Percentiles rank a stretch among this genome's conserved stretches.
Evolutionary conservation across 2,329 filamentous ascomycete genomes (phyloP).

Genomic region (Monilinia fructigena): DNA sequence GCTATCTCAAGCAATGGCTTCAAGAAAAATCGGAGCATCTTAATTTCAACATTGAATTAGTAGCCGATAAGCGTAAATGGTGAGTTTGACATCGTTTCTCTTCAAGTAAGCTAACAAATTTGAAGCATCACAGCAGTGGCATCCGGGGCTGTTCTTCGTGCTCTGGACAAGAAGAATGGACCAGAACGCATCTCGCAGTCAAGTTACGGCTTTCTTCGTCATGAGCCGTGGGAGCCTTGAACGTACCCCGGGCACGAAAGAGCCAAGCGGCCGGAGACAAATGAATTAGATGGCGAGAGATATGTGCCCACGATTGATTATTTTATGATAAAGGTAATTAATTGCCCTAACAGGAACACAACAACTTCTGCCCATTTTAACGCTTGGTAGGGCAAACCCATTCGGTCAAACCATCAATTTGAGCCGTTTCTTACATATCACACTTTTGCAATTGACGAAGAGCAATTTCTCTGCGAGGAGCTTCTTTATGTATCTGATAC

Average conservation of each 20-base stretch:
- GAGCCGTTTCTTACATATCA: constrained; percentile 21
- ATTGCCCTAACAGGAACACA: neutral
- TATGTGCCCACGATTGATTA: constrained; percentile 30
- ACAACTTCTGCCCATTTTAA: neutral
- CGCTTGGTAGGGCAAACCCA: constrained; percentile 21
- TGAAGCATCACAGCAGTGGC: constrained; percentile 28
- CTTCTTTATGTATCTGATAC: constrained; percentile 29
- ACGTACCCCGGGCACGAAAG: constrained; percentile 13
- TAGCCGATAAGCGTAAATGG: constrained; percentile 21
- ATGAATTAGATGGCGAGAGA: constrained; percentile 24
- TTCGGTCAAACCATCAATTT: constrained; percentile 24
- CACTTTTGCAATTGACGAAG: constrained; percentile 22
- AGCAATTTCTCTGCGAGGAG: constrained; percentile 29
- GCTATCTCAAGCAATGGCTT: constrained; percentile 25
- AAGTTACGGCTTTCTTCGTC: constrained; percentile 29
- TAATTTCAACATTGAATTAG: constrained; percentile 20
- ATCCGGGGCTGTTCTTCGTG: constrained; percentile 28
- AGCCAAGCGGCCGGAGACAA: constrained; percentile 6
- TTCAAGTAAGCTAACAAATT: neutral
- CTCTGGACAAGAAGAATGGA: constrained; percentile 29
- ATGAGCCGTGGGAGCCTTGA: constrained; percentile 24
- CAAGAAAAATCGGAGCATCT: neutral
- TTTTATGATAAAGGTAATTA: constrained; percentile 28
- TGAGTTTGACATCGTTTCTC: neutral
- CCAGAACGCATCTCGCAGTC: constrained; percentile 25